Evolutionary conservation across 2,329 filamentous ascomycete species (phyloP), one percentile per base, ranked within the genome.

Genomic region (Verruconis gallopava): DNA sequence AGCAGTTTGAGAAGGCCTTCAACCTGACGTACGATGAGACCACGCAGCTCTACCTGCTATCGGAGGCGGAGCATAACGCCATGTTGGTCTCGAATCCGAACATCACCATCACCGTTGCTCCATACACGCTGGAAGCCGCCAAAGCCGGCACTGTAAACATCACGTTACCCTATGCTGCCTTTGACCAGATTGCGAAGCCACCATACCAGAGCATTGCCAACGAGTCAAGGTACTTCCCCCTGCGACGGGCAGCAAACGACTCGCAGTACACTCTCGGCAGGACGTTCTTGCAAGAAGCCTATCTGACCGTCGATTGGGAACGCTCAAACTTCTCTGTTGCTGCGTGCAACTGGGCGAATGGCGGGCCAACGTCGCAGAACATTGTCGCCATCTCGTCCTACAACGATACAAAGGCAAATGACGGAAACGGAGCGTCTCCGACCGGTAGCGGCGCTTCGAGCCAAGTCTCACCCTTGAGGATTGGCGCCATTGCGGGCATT

Each of bases 271-370:
- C 79, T 11, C 67, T 85, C 25, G 81, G 81, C 5, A 69, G 79
- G 22, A 71, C 73, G 0, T 84, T 85, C 48, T 60, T 85, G 42
- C 81, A 85, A 53, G 79, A 85, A 56, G 71, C 79, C 2, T 70
- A 71, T 46, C 45, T 71, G 37, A 59, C 57, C 3, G 65, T 68
- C 4, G 65, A 71, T 46, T 70, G 64, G 56, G 66, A 70, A 46
- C 57, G 63, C 11, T 51, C 59, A 19, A 61, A 59, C 22, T 70
- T 71, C 53, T 64, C 63, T 20, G 52, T 71, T 2, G 65, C 61
- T 13, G 65, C 64, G 40, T 48, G 51, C 45, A 51, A 53, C 37
- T 63, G 55, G 53, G 50, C 47, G 1, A 54, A 51, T 42, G 56
- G 53, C 33, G 6, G 9, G n/a, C 25, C 25, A 9, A 49, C 20